Evolutionary conservation across 2,329 filamentous ascomycete genomes (phyloP).

Genomic region (Fusarium sp.): DNA sequence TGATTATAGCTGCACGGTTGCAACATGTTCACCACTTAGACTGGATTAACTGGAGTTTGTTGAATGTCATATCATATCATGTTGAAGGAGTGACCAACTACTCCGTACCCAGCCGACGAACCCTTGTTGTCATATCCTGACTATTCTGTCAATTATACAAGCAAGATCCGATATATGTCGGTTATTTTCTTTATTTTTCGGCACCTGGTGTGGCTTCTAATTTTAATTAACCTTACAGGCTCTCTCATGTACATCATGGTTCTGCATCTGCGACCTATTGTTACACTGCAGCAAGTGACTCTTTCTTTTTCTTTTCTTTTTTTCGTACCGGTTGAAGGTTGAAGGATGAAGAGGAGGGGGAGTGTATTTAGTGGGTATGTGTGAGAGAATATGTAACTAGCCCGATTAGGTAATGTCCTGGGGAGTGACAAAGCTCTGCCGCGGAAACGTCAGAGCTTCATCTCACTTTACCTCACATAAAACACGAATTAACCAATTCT

Average conservation of each 20-base stretch:
- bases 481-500: background rate
- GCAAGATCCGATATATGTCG: background rate
- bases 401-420: slow-evolving; percentile 32
- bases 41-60: too few species aligned
- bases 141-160: background rate
- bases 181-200: slow-evolving; percentile 7
- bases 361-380: slow-evolving; percentile 12
- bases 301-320: background rate
- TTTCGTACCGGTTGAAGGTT: slow-evolving; percentile 7
- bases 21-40: too few species aligned
- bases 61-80: too few species aligned
- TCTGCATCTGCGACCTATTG: slow-evolving; percentile 28
- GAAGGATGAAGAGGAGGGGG: slow-evolving; percentile 10
- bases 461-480: background rate
- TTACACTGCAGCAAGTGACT: slow-evolving; percentile 37
- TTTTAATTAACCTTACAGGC: slow-evolving; percentile 14
- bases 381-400: slow-evolving; percentile 7
- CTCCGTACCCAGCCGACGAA: too few species aligned
- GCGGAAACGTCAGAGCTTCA: slow-evolving; percentile 32
- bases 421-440: slow-evolving; percentile 28
- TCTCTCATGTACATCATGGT: slow-evolving; percentile 28
- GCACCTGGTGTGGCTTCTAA: slow-evolving; percentile 6
- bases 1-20: too few species aligned
- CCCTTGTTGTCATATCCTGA: too few species aligned
- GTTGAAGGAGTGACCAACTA: too few species aligned